These are phyloP conservation scores for Eucalyptus sideroxylon DNA, from an alignment of 345 rosid species.

Conservation along the genomic window DNA sequence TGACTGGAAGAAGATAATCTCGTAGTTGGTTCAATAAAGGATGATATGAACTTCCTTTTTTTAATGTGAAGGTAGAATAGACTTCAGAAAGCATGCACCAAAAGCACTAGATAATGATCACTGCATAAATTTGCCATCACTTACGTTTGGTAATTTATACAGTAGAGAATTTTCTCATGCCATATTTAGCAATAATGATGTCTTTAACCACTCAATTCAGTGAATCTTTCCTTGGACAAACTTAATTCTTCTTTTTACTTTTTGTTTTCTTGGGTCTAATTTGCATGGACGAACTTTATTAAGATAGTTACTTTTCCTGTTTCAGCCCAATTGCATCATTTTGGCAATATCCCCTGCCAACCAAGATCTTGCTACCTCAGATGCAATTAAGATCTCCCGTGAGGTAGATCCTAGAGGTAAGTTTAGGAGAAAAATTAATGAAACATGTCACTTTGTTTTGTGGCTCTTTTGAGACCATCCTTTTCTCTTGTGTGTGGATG, in stretches of 20 bases:
- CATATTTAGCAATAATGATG: background rate
- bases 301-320: background rate
- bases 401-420: slow-evolving; percentile 96
- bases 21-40: background rate
- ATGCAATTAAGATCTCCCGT: slow-evolving; percentile 94
- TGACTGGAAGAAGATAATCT: background rate
- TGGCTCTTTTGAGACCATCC: background rate
- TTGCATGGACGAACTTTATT: background rate
- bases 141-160: background rate
- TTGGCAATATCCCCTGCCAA: slow-evolving; percentile 98
- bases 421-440: background rate
- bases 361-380: slow-evolving; percentile 98
- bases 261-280: background rate
- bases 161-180: background rate
- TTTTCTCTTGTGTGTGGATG: background rate
- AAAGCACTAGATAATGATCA: background rate
- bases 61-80: background rate
- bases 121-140: background rate
- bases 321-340: slow-evolving; percentile 91
- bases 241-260: background rate
- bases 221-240: background rate
- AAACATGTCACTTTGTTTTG: background rate
- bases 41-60: background rate
- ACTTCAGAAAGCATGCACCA: background rate
- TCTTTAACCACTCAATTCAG: background rate